A percentile compares a stretch with the other conserved stretches of the same genome.
phyloP scores from a whole-genome alignment of 2,329 filamentous ascomycete species.

The Teratosphaeria gauchensis region DNA sequence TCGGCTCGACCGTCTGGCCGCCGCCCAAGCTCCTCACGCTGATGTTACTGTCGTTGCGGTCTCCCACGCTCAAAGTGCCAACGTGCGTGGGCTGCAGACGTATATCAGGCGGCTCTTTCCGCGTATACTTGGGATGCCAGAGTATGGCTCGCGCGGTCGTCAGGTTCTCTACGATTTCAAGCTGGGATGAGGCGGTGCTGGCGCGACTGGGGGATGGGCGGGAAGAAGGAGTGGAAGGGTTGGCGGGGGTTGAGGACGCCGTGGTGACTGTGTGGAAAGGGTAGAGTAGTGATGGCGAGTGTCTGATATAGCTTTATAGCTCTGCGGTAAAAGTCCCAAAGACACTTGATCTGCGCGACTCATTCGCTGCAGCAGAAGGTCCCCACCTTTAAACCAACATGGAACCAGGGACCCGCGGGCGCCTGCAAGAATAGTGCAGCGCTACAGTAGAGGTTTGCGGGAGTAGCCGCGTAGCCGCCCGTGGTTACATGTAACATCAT shows the following conservation, averaged over 20 bases:
- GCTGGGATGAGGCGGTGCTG: slow-evolving; percentile 4
- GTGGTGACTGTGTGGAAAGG: neutral
- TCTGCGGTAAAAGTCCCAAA: neutral
- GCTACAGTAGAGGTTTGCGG: neutral
- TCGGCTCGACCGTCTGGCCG: slow-evolving; percentile 38
- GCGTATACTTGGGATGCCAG: slow-evolving; percentile 40
- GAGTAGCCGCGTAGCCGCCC: neutral
- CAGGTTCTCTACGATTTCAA: slow-evolving; percentile 32
- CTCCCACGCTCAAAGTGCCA: slow-evolving; percentile 36
- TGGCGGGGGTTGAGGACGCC: slow-evolving; percentile 1
- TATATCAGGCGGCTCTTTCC: slow-evolving; percentile 34
- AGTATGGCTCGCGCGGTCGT: slow-evolving; percentile 41
- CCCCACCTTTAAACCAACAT: neutral
- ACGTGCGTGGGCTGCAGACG: slow-evolving; percentile 40
- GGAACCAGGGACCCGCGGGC: neutral
- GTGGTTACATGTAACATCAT: neutral
- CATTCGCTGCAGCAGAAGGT: neutral
- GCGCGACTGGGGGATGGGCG: slow-evolving; percentile 1
- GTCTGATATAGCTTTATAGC: neutral
- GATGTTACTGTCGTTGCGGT: slow-evolving; percentile 43
- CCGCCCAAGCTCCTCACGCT: slow-evolving; percentile 39
- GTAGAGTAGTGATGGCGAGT: neutral
- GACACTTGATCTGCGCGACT: neutral
- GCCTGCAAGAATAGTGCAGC: neutral
- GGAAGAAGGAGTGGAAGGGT: neutral